Conservation (phyloP, 2,329 filamentous ascomycete genomes). For the Sporothrix brasiliensis region DNA sequence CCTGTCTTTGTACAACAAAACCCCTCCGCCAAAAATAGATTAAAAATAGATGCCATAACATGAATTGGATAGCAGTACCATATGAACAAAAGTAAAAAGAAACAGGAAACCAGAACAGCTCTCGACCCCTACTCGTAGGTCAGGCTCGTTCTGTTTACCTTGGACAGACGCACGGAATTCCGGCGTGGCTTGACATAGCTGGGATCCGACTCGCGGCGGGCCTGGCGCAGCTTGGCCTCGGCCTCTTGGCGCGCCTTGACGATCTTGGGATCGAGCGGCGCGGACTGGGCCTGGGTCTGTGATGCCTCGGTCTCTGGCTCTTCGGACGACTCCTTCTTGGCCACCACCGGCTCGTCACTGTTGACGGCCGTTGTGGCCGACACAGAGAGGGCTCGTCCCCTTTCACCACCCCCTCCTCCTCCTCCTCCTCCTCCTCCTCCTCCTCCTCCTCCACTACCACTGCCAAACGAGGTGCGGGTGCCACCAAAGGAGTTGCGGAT, state of each 20-base stretch:
- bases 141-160: background rate
- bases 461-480: background rate
- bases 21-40: background rate
- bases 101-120: background rate
- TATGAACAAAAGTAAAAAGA: background rate
- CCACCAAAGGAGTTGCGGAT: conserved; percentile 2
- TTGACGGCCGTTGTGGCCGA: conserved; percentile 13
- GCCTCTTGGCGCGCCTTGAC: conserved; percentile 24
- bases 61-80: background rate
- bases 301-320: background rate
- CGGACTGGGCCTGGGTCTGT: background rate
- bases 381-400: background rate
- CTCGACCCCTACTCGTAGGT: background rate
- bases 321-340: background rate
- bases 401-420: too few species aligned
- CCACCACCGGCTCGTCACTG: conserved; percentile 2
- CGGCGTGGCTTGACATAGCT: conserved; percentile 24
- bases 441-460: background rate
- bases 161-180: conserved; percentile 29
- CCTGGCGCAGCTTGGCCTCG: conserved; percentile 33
- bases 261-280: conserved; percentile 25
- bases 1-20: background rate
- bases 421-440: background rate
- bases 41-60: background rate
- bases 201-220: conserved; percentile 32